Evolutionary conservation across 2,329 filamentous ascomycete genomes (phyloP).

Genomic region (Claviceps purpurea): DNA sequence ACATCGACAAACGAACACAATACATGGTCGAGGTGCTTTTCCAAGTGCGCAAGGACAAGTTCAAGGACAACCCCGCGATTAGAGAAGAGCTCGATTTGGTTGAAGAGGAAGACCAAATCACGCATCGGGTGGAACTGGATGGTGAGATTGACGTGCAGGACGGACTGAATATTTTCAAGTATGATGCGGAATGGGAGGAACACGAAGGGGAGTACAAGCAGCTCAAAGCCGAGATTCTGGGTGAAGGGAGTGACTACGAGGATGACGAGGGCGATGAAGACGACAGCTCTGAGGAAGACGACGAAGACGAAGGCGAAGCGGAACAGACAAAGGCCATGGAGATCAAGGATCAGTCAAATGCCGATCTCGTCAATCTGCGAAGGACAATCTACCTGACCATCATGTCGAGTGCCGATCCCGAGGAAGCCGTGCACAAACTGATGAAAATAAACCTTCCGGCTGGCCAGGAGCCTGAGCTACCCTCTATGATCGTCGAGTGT

Average conservation of each 20-base stretch:
- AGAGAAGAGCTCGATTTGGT: slow-evolving; percentile 90
- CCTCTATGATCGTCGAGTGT: slow-evolving; percentile 94
- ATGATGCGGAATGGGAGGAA: slow-evolving; percentile 76
- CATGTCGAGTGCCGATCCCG: slow-evolving; percentile 90
- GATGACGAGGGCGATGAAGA: slow-evolving; percentile 43
- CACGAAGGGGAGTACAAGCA: slow-evolving; percentile 84
- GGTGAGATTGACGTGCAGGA: slow-evolving; percentile 79
- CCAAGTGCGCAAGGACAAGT: slow-evolving; percentile 89
- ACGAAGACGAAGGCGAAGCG: slow-evolving; percentile 53
- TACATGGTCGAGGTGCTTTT: slow-evolving; percentile 99
- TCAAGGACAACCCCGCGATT: slow-evolving; percentile 85
- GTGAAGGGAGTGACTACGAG: slow-evolving; percentile 79
- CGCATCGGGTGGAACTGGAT: slow-evolving; percentile 70
- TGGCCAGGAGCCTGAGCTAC: slow-evolving; percentile 79
- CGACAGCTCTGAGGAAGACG: slow-evolving; percentile 59
- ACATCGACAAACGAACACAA: slow-evolving; percentile 96
- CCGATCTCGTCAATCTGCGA: slow-evolving; percentile 83
- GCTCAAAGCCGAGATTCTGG: slow-evolving; percentile 85
- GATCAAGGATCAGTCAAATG: slow-evolving; percentile 96
- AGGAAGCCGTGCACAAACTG: slow-evolving; percentile 94
- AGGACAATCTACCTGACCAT: slow-evolving; percentile 95
- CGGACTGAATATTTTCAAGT: slow-evolving; percentile 89
- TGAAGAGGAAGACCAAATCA: slow-evolving; percentile 97
- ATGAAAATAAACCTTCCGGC: slow-evolving; percentile 84
- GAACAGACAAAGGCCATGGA: slow-evolving; percentile 77